Conservation (phyloP, 495 filamentous ascomycete genomes). For the Cryomyces minteri region DNA sequence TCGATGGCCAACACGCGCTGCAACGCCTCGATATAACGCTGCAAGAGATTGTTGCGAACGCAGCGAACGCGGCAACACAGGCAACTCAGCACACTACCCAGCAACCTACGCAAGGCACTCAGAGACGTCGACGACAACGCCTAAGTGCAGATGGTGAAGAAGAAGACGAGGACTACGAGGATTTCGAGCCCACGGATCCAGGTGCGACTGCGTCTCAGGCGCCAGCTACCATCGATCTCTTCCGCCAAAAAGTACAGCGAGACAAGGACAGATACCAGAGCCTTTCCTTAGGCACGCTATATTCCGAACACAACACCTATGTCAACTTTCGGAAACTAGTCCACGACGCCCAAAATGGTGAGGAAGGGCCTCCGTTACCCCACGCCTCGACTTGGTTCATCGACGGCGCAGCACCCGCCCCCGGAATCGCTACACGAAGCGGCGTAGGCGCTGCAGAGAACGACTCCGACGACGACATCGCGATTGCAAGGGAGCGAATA, state of each 20-base stretch:
- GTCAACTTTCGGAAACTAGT: constrained; percentile 56
- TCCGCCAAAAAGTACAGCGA: constrained; percentile 8
- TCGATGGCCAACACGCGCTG: constrained; percentile 13
- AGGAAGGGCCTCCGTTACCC: constrained; percentile 43
- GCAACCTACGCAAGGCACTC: background rate
- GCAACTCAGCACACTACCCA: constrained; percentile 5
- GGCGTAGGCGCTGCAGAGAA: constrained; percentile 15
- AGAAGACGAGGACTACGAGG: constrained; percentile 9
- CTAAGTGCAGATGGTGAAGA: constrained; percentile 2
- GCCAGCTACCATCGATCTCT: constrained; percentile 8
- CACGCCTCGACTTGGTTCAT: constrained; percentile 57
- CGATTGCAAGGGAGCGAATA: constrained; percentile 46
- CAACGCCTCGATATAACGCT: constrained; percentile 7
- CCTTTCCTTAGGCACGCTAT: constrained; percentile 22
- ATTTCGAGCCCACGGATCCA: constrained; percentile 12
- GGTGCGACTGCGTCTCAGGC: background rate
- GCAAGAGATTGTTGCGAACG: constrained; percentile 1
- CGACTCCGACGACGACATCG: constrained; percentile 52
- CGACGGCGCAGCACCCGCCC: constrained; percentile 14
- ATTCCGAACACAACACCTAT: constrained; percentile 65
- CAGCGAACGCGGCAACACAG: constrained; percentile 7
- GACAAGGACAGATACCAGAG: constrained; percentile 17
- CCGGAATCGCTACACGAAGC: constrained; percentile 13
- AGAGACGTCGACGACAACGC: constrained; percentile 1
- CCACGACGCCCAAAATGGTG: constrained; percentile 54